Evolutionary conservation across 2,329 filamentous ascomycete genomes (phyloP), one percentile per base, ranked within the genome.

Genomic region (Thielaviopsis cerberus): DNA sequence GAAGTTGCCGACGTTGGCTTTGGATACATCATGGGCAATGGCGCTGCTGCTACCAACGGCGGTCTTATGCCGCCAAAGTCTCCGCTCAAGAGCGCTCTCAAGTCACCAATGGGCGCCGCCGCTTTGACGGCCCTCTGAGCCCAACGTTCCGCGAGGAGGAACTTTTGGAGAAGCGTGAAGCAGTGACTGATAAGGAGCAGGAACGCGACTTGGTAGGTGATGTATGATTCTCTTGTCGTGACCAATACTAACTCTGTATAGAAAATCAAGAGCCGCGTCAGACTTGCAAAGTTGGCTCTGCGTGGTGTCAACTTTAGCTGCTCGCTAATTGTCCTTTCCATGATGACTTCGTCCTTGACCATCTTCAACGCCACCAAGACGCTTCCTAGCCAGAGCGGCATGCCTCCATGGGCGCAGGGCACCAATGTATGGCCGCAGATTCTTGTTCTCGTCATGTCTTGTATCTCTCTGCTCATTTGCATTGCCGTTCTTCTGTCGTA

Each of bases 251-350:
- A 24, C 50, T 51, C 25, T 58, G 6, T 60, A 53, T 67, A 95
- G 91, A 94, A 86, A 84, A 81, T 94, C 69, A 97, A 96, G 74
- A 84, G 84, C 37, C 82, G 88, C 64, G 90, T 97, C 34, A 83
- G 92, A 53, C 77, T 97, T 71, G 92, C 91, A 64, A 98, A 98
- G 75, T 84, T 97, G 65, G 81, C 94, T 62, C 82, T 98, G n/a
- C 85, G 92, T 63, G 85, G 88, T 59, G 86, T 97, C 72, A 96
- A 91, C 77, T 97, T 98, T 71, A 89, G 88, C 70, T 98, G 92
- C 76, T 91, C 87, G 69, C 77, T 97, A 61, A 96, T 98, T 68
- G 88, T 98, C 63, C 79, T 98, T 59, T 77, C 89, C 62, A 91
- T 98, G 80, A 75, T 98, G 57, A 83, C 86, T 15, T 80, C 88